A percentile compares a stretch with the other conserved stretches of the same genome.
phyloP scores from a whole-genome alignment of 1,139 yeast species.

The Pichia terricola region DNA sequence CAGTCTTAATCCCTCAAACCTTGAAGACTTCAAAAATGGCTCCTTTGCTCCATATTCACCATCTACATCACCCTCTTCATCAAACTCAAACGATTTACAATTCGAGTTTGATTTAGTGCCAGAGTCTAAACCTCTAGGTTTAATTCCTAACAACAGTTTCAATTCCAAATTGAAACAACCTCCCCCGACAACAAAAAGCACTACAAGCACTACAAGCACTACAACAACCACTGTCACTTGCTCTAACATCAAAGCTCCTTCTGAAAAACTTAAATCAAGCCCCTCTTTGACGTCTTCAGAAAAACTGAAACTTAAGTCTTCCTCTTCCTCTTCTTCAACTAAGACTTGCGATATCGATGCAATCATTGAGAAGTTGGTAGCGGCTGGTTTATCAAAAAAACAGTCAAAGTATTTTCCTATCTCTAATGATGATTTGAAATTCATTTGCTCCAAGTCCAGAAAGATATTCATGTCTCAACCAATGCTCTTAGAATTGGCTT shows the following conservation, averaged over 20 bases:
- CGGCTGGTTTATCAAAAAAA: slow-evolving; percentile 33
- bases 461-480: slow-evolving; percentile 72
- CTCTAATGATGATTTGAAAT: slow-evolving; percentile 28
- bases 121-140: not conserved
- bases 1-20: not conserved
- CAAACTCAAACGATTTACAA: slow-evolving; percentile 8
- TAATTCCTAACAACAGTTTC: not conserved
- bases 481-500: slow-evolving; percentile 60
- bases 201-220: not conserved
- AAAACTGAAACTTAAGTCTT: slow-evolving; percentile 11
- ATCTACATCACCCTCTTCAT: slow-evolving; percentile 6
- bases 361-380: slow-evolving; percentile 45
- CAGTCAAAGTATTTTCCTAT: slow-evolving; percentile 36
- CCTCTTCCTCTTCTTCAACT: not conserved
- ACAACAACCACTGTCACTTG: not conserved
- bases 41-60: slow-evolving; percentile 21
- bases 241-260: not conserved
- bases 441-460: slow-evolving; percentile 56
- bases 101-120: slow-evolving; percentile 8
- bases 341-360: slow-evolving; percentile 35
- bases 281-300: slow-evolving; percentile 1
- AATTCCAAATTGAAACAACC: slow-evolving; percentile 1
- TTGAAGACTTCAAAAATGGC: not conserved
- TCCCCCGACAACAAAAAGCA: slow-evolving; percentile 3
- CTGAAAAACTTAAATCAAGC: not conserved